Percentiles rank a stretch among this genome's conserved stretches.
phyloP scores from a whole-genome alignment of 2,329 filamentous ascomycete genomes.

The Chlorencoelia australis region DNA sequence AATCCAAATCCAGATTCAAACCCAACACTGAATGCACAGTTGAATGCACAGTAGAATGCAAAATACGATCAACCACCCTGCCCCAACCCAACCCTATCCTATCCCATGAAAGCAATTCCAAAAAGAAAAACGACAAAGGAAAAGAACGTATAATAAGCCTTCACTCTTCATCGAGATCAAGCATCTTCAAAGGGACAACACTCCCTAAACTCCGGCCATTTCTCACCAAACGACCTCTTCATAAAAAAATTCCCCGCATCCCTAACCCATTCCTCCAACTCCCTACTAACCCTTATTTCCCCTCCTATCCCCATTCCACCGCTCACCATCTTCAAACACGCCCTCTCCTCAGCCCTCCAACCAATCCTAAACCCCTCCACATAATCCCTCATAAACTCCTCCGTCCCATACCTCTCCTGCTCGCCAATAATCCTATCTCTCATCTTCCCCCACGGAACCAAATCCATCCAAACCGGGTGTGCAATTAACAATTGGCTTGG shows the following conservation, averaged over 20 bases:
- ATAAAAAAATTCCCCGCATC: constrained; percentile 23
- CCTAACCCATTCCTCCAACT: constrained; percentile 19
- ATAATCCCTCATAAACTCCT: constrained; percentile 26
- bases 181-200: constrained; percentile 23
- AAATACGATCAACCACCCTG: no score
- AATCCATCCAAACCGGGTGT: constrained; percentile 24
- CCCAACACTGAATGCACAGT: no score
- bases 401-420: constrained; percentile 30
- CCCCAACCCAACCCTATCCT: no score
- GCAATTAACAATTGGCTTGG: constrained; percentile 25
- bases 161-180: no score
- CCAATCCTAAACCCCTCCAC: constrained; percentile 20
- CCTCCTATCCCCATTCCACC: constrained; percentile 18
- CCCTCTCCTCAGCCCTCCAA: constrained; percentile 20
- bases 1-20: no score
- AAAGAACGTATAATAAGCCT: no score
- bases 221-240: constrained; percentile 23
- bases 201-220: constrained; percentile 25
- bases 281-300: constrained; percentile 16
- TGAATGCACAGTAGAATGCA: no score
- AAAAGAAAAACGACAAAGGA: no score
- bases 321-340: constrained; percentile 19
- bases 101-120: no score
- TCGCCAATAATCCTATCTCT: constrained; percentile 29
- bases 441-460: constrained; percentile 29